Evolutionary conservation across 2,329 filamentous ascomycete species (phyloP), one percentile per base, ranked within the genome.

Genomic region (Paramyrothecium roridum): DNA sequence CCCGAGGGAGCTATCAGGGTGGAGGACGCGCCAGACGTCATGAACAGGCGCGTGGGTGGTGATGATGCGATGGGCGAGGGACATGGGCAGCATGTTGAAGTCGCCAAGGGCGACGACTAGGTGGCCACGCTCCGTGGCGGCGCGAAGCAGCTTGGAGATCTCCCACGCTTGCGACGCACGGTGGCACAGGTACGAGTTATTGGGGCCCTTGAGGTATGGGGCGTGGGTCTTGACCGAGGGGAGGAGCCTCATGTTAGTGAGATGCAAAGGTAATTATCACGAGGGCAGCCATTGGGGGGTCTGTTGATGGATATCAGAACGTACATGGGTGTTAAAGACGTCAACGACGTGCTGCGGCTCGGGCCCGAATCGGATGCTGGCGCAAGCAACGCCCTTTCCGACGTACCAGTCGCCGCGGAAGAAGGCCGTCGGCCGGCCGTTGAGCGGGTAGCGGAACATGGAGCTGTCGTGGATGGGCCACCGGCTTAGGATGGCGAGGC

Each of bases 351-450:
- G 88, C 56, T 82, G 82, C 48, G 72, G 70, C 1, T 75, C 80
- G 1, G 82, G 76, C 0, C 90, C 90, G 61, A 89, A 87, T 3
- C 89, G 80, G 62, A 98, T 88, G 59, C 83, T 83, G 2, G 93
- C 93, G 67, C 84, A 89, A 8, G 93, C 95, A 46, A 98, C 86
- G 17, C 95, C 95, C 70, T 98, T 98, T 0, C 95, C 95, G 11
- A 97, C 93, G 67, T 87, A 98, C 91, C 93, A 98, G 72, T 98
- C 93, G 12, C 95, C 95, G 57, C 93, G 82, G 75, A 89, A 97
- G 73, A 98, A 96, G 4, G 93, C 93, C 11, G 92, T 93, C 7
- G 95, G 95, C 19, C 93, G 84, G 19, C 95, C 95, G 70, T 96
- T 97, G 53, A 99, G 81, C n/a, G 91, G 86, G 69, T 97, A 99